Base-by-base conservation (phyloP, 352 stramenopile genomes). In the Salisapilia sapeloensis region DNA sequence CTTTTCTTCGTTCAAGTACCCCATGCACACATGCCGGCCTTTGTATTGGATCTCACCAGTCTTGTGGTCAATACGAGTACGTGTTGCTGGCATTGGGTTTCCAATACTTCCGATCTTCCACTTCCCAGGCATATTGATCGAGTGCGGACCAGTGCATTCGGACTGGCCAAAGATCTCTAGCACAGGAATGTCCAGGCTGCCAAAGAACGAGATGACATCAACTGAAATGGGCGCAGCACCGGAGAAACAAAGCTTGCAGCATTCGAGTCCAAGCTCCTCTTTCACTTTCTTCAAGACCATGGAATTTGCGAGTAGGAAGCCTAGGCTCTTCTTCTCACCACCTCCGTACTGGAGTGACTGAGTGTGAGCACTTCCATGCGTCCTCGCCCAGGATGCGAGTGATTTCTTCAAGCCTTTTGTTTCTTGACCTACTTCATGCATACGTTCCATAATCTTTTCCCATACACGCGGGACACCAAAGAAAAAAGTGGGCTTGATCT, bases 141-240 rank as follows among this genome's bases (percentile, higher is more conserved):
- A 63, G 46, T 72, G 67, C 21, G 83, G 71, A 1, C 84, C 86
- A 4, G 79, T 93, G 45, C 75, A 92, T 56, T 97, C 83, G 4
- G 72, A 92, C 53, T 95, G 76, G 11, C 87, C 87, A 33, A 85
- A 82, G 25, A 95, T 44, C 48, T 97, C 89, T 41, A 89, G 82
- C 29, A 97, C 67, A 20, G 80, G 80, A 18, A 96, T 94, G 53
- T 96, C 89, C n/a, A 96, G 50, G 7, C 65, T 92, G 24, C 63
- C 75, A 38, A 97, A 94, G 52, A 93, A 97, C 29, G 74, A 58
- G 35, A 78, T 50, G 31, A 56, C 56, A 15, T 76, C 56, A 4
- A 46, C 49, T 5, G 51, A 52, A 41, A 77, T 71, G 2, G 59
- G 48, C 29, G 86, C 86, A 6, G 83, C 87, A 3, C 63, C 74